Conservation (phyloP, 306 rosid genomes). For the Trifolium pratense region DNA sequence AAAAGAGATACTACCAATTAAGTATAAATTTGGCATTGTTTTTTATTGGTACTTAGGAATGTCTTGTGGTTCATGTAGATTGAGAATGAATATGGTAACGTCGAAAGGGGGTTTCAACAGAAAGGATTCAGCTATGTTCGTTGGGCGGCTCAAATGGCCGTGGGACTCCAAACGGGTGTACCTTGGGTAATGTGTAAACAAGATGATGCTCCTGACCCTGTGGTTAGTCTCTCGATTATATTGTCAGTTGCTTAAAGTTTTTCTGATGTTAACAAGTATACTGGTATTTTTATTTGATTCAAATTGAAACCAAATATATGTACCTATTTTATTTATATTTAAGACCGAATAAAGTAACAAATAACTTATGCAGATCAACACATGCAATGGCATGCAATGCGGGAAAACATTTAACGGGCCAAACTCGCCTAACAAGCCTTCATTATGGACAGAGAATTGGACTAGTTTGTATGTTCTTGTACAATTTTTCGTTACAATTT, state of each 20-base stretch:
- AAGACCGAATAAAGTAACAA: no score
- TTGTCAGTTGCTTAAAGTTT: neutral
- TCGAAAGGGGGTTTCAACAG: slow-evolving; percentile 61
- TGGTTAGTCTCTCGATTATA: slow-evolving; percentile 57
- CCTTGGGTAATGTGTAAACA: slow-evolving; percentile 97
- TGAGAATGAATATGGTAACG: slow-evolving; percentile 76
- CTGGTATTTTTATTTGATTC: neutral
- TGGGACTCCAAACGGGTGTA: slow-evolving; percentile 77
- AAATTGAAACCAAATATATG: neutral
- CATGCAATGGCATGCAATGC: slow-evolving; percentile 79
- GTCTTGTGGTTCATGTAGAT: slow-evolving; percentile 55
- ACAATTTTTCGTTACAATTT: slow-evolving; percentile 15
- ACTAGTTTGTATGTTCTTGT: slow-evolving; percentile 73
- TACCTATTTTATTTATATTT: no score
- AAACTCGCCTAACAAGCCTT: slow-evolving; percentile 82
- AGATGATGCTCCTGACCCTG: slow-evolving; percentile 85
- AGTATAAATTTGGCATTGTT: neutral
- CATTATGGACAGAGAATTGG: slow-evolving; percentile 95
- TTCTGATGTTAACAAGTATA: neutral
- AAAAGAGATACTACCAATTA: slow-evolving; percentile 2
- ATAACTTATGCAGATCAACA: slow-evolving; percentile 57
- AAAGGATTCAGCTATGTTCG: slow-evolving; percentile 68
- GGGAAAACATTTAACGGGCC: slow-evolving; percentile 83
- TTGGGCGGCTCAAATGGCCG: slow-evolving; percentile 92
- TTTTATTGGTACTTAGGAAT: neutral